Conservation (phyloP, 2,329 filamentous ascomycete species). For the Xylariaceae sp. region DNA sequence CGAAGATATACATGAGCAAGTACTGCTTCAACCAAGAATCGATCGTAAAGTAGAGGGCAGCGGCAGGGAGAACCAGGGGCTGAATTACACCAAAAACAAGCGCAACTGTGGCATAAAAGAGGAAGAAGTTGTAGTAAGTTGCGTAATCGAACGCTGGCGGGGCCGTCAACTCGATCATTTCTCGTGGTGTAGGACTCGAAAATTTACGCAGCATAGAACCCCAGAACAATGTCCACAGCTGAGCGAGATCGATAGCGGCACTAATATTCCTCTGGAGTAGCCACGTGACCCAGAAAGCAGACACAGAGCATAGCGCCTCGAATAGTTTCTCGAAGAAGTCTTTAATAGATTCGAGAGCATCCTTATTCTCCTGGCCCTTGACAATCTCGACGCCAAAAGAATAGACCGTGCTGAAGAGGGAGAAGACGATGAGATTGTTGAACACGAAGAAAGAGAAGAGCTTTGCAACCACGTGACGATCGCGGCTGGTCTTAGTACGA, state of each 20-base stretch:
- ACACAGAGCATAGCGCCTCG: constrained; percentile 72
- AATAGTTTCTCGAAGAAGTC: constrained; percentile 64
- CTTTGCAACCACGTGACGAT: constrained; percentile 85
- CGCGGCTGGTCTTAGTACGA: constrained; percentile 84
- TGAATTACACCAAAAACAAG: constrained; percentile 82
- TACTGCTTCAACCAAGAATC: constrained; percentile 95
- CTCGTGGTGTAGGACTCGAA: constrained; percentile 79
- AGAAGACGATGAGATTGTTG: constrained; percentile 95
- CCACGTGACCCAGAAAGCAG: constrained; percentile 92
- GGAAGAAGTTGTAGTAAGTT: constrained; percentile 96
- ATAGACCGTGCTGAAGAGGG: constrained; percentile 82
- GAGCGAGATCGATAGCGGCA: constrained; percentile 88
- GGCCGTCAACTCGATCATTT: constrained; percentile 88
- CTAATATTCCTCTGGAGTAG: constrained; percentile 89
- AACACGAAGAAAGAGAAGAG: constrained; percentile 95
- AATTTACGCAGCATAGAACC: constrained; percentile 84
- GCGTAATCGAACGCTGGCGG: constrained; percentile 93
- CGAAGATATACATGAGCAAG: constrained; percentile 85
- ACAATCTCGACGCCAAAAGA: constrained; percentile 65
- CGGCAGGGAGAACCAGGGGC: constrained; percentile 80
- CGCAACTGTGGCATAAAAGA: constrained; percentile 89
- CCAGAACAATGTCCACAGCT: constrained; percentile 78
- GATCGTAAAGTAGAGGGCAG: constrained; percentile 82
- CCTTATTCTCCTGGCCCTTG: constrained; percentile 44
- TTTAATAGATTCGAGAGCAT: constrained; percentile 34